Percentiles rank a stretch among this genome's conserved stretches.
Evolutionary conservation across 108 stramenopile genomes (phyloP).

Genomic region (Cylindrotheca fusiformis): DNA sequence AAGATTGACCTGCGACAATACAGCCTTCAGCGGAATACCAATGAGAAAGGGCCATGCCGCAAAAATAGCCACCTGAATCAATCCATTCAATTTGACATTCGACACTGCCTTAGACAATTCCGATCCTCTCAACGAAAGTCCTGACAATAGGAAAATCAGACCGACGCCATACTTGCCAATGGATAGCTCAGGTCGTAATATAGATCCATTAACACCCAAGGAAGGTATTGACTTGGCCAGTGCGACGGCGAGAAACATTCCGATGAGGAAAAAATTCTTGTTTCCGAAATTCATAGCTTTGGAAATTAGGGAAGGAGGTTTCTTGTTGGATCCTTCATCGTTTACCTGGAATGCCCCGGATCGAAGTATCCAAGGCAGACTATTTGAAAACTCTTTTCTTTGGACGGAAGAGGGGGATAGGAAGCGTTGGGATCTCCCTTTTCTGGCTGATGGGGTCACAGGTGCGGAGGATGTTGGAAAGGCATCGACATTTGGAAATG

Average conservation of each 20-base stretch:
- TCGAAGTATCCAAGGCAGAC: too few relatives aligned
- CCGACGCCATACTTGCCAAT: slow-evolving; percentile 86
- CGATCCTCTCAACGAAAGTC: slow-evolving; percentile 67
- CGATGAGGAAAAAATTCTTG: slow-evolving; percentile 81
- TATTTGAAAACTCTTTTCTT: too few relatives aligned
- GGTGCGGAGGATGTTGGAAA: too few relatives aligned
- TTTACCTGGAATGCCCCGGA: too few relatives aligned
- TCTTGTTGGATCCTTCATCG: too few relatives aligned
- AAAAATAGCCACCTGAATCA: slow-evolving; percentile 69
- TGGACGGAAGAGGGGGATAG: too few relatives aligned
- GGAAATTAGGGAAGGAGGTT: too few relatives aligned
- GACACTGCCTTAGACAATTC: slow-evolving; percentile 65
- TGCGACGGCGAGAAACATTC: slow-evolving; percentile 69
- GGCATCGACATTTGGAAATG: too few relatives aligned
- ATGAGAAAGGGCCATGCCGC: slow-evolving; percentile 75
- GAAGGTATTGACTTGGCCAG: slow-evolving; percentile 61
- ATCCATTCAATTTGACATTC: slow-evolving; percentile 72
- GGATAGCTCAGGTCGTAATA: slow-evolving; percentile 76
- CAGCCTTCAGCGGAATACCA: slow-evolving; percentile 60
- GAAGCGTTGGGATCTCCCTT: too few relatives aligned
- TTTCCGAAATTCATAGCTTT: slow-evolving; percentile 46
- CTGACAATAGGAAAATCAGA: slow-evolving; percentile 83
- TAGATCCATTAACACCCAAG: slow-evolving; percentile 62
- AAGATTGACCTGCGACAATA: slow-evolving; percentile 26
- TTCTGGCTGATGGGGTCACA: too few relatives aligned